phyloP scores from a whole-genome alignment of 352 stramenopile species.

The Pythium apleroticum region DNA sequence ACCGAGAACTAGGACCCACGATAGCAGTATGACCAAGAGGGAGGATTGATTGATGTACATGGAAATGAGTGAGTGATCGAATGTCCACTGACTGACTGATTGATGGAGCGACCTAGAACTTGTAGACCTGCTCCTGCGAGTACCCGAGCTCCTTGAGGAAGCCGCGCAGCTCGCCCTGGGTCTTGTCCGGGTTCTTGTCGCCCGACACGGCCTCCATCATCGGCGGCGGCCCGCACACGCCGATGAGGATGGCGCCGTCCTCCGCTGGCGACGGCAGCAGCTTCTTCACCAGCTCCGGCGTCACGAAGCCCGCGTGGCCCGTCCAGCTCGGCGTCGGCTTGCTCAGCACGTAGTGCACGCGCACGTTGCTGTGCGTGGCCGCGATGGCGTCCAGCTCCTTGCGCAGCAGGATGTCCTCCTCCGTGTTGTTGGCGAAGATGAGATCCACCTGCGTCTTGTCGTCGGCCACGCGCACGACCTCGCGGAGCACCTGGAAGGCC shows the following conservation, averaged over 20 bases:
- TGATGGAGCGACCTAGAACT: too few species aligned
- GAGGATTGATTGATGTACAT: background rate
- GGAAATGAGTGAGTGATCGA: background rate
- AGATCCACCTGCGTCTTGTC: constrained; percentile 81
- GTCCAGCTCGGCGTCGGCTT: constrained; percentile 45
- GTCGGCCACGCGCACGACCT: constrained; percentile 72
- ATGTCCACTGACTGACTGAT: background rate
- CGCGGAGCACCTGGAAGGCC: constrained; percentile 70
- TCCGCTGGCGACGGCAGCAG: constrained; percentile 60
- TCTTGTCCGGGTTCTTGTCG: constrained; percentile 77
- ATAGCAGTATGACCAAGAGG: too few species aligned
- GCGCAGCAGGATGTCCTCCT: constrained; percentile 84
- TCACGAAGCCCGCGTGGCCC: constrained; percentile 65
- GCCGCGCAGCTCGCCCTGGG: constrained; percentile 70
- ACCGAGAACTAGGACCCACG: constrained; percentile 40
- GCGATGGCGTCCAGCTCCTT: constrained; percentile 70
- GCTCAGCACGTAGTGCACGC: constrained; percentile 62
- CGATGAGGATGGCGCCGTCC: constrained; percentile 51
- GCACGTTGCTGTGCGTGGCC: constrained; percentile 56
- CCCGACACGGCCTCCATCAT: constrained; percentile 84
- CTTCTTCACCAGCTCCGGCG: constrained; percentile 64
- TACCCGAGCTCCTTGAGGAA: constrained; percentile 72
- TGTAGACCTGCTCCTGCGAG: constrained; percentile 61
- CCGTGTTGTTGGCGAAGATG: constrained; percentile 80
- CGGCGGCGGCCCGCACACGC: constrained; percentile 81